These are phyloP conservation scores for Globisporangium iwayamae DNA, from an alignment of 352 stramenopile species.

Conservation along the genomic window DNA sequence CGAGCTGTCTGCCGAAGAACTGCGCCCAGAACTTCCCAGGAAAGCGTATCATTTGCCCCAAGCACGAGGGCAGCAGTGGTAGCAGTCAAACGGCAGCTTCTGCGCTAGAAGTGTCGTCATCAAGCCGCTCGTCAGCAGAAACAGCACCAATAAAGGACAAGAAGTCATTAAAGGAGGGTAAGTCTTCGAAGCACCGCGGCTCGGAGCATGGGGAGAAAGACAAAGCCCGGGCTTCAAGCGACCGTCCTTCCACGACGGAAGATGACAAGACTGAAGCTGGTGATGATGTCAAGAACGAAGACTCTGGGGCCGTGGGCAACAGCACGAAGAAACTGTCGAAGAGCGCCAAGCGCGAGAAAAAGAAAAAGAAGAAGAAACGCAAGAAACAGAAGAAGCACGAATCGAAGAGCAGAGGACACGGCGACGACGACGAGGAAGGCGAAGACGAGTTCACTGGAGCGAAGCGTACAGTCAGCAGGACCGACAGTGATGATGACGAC, in stretches of 20 bases:
- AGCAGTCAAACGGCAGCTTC: neutral
- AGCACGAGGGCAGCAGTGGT: slow-evolving; percentile 26
- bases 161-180: neutral
- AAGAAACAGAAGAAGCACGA: slow-evolving; percentile 50
- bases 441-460: slow-evolving; percentile 28
- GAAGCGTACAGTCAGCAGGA: slow-evolving; percentile 19
- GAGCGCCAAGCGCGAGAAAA: slow-evolving; percentile 41
- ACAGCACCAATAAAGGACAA: neutral
- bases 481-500: slow-evolving; percentile 18
- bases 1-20: slow-evolving; percentile 61
- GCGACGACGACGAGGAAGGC: slow-evolving; percentile 20
- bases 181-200: slow-evolving; percentile 1
- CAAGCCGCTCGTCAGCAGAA: neutral
- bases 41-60: slow-evolving; percentile 76
- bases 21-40: slow-evolving; percentile 53
- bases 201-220: slow-evolving; percentile 1
- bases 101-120: neutral
- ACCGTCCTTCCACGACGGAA: slow-evolving; percentile 1
- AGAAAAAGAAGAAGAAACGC: slow-evolving; percentile 49
- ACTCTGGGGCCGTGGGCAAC: slow-evolving; percentile 28
- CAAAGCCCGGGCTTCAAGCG: neutral
- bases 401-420: slow-evolving; percentile 10
- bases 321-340: slow-evolving; percentile 32
- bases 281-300: slow-evolving; percentile 21
- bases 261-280: slow-evolving; percentile 21